Base-by-base conservation (phyloP, 2,329 filamentous ascomycete species). In the Apiospora malaysiana region DNA sequence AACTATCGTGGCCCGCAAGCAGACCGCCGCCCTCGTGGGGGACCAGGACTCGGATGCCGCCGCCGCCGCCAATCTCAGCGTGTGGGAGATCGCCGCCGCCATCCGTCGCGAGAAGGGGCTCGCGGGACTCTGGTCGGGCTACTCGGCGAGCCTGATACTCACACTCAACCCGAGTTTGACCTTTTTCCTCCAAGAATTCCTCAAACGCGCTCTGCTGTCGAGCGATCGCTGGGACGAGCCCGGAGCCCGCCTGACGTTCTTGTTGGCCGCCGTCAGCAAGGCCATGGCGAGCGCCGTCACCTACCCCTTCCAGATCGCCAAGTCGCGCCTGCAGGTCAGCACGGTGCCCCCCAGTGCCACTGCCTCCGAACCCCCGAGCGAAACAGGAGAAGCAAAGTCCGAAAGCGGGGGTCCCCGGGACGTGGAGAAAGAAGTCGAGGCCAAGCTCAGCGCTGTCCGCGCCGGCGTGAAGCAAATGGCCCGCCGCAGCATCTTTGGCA, bases 81-180 rank as follows among this genome's bases (percentile, higher is more conserved):
- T 89, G 4, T 76, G 80, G 40, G 86, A 91, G 68, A 93, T 94
- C 42, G 85, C 91, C 23, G 80, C 83, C 1, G 85, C 88, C 56
- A 95, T 97, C 72, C 82, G 84, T 51, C 77, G 83, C 1, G 92
- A 95, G 78, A 92, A 92, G 75, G 94, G 94, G 0, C 72, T 94
- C 12, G 78, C 84, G 63, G 94, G 94, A 2, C 92, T 97, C 76
- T 97, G 94, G 95, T 92, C 94, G 0, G 94, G 94, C 0, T 97
- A 97, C 80, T 93, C 92, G 25, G 94, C 94, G 1, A 91, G 89
- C 27, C 81, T 97, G 71, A 86, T 97, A 49, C 83, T 97, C 68
- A 95, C 94, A 0, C 85, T 97, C 40, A 97, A 97, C 77, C 94
- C 95, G 1, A 92, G 92, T 74, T 87, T 97, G 73, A 97, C 95